Base-by-base conservation (phyloP, 768 basidiomycete genomes). In the Lepiota subincarnata region DNA sequence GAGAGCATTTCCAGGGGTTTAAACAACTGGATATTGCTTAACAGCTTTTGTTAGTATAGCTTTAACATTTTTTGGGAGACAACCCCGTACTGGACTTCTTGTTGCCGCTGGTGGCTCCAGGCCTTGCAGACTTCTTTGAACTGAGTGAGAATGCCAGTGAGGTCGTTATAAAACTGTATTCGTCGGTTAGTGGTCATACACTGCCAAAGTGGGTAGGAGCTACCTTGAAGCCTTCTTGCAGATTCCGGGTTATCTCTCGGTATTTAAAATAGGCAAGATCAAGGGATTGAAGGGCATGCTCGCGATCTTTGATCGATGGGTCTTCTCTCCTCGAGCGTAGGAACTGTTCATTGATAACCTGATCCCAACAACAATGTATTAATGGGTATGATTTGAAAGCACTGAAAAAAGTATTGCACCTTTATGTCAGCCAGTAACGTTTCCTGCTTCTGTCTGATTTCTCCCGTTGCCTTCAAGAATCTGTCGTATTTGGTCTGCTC, bases 261-360 rank as follows among this genome's bases (percentile, higher is more conserved):
- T 93, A 97, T 62, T 92, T 92, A 70, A 85, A 85, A 68, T 89
- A 89, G 0, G 94, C 90, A 10, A 86, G 67, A 58, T 96, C 92
- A 39, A 96, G 81, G 11, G 83, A 81, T 64, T 92, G 91, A 22
- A 98, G 68, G 0, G 86, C 89, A 55, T 79, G 73, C 69, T 96
- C 92, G 13, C 97, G 80, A 43, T 85, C 86, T 61, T 89, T 90
- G 13, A 93, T 76, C 10, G 76, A 71, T 1, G 86, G 79, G 62
- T 95, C 92, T 11, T 89, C 88, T 66, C 78, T 83, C 19, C 93
- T 78, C 3, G 89, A 89, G 34, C 82, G 73, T 12, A 96, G 60
- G 68, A 97, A 95, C 16, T 73, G 64, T 19, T 81, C 80, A 64
- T 94, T 92, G 68, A 59, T 75, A 62, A 83, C 86, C 73, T 71